Conservation (phyloP, 257 asterid species). For the Solanum neorickii region DNA sequence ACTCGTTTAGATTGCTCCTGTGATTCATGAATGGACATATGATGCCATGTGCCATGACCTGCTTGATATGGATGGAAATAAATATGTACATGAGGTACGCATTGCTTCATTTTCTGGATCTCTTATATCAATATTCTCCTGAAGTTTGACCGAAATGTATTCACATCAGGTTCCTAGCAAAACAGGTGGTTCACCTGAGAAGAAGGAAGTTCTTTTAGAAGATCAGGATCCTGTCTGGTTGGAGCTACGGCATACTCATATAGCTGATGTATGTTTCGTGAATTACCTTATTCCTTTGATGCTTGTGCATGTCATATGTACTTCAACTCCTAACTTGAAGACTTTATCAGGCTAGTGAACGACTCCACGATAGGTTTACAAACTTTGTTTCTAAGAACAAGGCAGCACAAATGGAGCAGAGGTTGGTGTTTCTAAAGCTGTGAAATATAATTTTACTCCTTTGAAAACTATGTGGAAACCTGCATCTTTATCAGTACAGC, state of each 20-base stretch:
- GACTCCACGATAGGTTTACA: conserved; percentile 72
- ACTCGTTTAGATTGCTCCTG: conserved; percentile 72
- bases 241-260: conserved; percentile 84
- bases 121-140: conserved; percentile 4
- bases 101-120: conserved; percentile 1
- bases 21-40: conserved; percentile 97
- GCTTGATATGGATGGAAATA: conserved; percentile 86
- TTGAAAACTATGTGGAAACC: background rate
- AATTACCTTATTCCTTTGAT: background rate
- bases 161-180: conserved; percentile 60
- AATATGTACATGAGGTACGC: conserved; percentile 74
- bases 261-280: conserved; percentile 64
- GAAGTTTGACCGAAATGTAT: conserved; percentile 4
- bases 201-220: conserved; percentile 78
- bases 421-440: conserved; percentile 35
- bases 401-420: conserved; percentile 96
- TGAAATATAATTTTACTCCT: background rate
- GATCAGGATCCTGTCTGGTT: conserved; percentile 95
- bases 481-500: background rate
- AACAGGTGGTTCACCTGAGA: conserved; percentile 74
- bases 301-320: conserved; percentile 2
- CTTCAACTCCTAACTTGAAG: conserved; percentile 5
- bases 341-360: conserved; percentile 73
- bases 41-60: conserved; percentile 98
- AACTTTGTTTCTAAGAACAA: conserved; percentile 83